phyloP scores from a whole-genome alignment of 106 monocot species.

The Ottelia alismoides region DNA sequence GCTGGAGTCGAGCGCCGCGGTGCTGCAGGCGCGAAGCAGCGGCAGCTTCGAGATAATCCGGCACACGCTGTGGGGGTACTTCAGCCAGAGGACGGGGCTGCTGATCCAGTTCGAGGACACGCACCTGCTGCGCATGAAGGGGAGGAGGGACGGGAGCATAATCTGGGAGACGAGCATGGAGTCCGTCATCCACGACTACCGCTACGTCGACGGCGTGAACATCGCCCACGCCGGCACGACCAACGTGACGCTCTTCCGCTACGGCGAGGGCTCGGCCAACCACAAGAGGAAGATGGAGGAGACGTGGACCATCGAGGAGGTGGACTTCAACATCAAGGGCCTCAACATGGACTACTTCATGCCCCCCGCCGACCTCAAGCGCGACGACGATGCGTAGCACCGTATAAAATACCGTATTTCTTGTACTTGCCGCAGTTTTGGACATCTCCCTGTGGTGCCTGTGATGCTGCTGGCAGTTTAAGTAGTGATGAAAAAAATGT shows the following conservation, averaged over 20 bases:
- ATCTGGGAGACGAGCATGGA: conserved; percentile 78
- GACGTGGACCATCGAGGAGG: conserved; percentile 74
- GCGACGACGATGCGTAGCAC: no score
- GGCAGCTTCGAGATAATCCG: conserved; percentile 54
- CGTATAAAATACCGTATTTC: no score
- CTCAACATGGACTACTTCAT: conserved; percentile 63
- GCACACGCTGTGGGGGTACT: conserved; percentile 93
- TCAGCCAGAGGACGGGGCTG: conserved; percentile 81
- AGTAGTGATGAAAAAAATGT: no score
- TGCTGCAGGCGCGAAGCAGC: conserved; percentile 32
- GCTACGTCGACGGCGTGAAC: conserved; percentile 70
- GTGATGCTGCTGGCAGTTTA: no score
- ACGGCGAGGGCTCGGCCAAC: conserved; percentile 74
- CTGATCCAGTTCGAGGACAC: conserved; percentile 82
- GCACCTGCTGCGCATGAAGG: conserved; percentile 70
- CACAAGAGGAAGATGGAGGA: conserved; percentile 91
- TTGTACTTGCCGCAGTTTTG: no score
- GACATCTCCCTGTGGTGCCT: no score
- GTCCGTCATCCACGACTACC: conserved; percentile 61
- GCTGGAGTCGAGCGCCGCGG: conserved; percentile 46
- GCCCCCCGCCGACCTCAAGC: conserved; percentile 63
- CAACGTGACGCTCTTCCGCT: conserved; percentile 47
- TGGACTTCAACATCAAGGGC: conserved; percentile 71
- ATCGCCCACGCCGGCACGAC: conserved; percentile 61
- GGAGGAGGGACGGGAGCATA: conserved; percentile 28